Conservation (phyloP, 2,329 filamentous ascomycete species). For the Oidium heveae region DNA sequence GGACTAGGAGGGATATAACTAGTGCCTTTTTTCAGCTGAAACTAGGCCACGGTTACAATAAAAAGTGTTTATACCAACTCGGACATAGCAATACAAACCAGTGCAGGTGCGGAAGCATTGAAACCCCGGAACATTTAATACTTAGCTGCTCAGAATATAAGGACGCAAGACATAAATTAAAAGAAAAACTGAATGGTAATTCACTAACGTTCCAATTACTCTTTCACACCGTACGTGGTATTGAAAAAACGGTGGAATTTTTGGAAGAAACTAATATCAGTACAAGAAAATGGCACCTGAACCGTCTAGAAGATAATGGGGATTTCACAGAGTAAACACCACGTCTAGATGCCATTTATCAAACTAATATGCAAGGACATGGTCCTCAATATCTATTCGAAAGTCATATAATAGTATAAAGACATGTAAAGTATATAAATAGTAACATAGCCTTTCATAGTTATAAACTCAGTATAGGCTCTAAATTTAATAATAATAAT, state of each 20-base stretch:
- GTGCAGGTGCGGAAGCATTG: not conserved
- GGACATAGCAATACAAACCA: not conserved
- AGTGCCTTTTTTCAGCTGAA: not conserved
- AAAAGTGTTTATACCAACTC: not conserved
- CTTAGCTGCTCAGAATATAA: not conserved
- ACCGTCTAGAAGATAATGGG: not conserved
- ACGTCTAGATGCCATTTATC: not conserved
- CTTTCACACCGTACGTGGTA: not conserved
- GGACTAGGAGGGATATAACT: not conserved
- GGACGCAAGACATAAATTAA: not conserved
- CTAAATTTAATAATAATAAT: not conserved
- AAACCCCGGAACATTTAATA: not conserved
- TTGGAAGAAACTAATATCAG: not conserved
- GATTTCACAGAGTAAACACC: not conserved
- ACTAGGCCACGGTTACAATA: not conserved
- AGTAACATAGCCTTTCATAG: not conserved
- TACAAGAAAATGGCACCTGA: not conserved
- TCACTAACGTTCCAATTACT: not conserved
- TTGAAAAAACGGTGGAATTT: not conserved
- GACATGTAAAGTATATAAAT: not conserved
- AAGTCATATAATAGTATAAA: not conserved
- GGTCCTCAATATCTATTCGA: not conserved
- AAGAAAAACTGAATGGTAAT: slow-evolving; percentile 1
- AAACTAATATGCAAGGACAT: not conserved
- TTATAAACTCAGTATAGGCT: not conserved